phyloP scores from a whole-genome alignment of 495 filamentous ascomycete species.

The Penicillium parvum region DNA sequence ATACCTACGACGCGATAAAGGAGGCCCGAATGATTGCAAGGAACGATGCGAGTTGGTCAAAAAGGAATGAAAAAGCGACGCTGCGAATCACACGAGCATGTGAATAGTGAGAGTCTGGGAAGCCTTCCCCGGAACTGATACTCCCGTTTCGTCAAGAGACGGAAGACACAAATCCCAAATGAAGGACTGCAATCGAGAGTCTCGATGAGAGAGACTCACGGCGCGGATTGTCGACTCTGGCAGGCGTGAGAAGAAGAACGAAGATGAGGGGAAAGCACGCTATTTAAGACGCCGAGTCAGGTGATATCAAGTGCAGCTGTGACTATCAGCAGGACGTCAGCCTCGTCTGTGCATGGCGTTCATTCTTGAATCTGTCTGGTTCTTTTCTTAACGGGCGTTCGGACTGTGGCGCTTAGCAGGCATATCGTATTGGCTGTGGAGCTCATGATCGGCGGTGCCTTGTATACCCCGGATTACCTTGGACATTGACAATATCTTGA shows the following conservation, averaged over 20 bases:
- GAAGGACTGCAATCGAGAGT: slow-evolving; percentile 32
- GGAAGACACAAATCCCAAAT: slow-evolving; percentile 15
- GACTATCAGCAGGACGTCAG: slow-evolving; percentile 9
- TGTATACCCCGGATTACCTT: slow-evolving; percentile 12
- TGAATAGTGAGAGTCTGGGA: slow-evolving; percentile 30
- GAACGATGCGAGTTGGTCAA: slow-evolving; percentile 37
- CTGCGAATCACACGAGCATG: slow-evolving; percentile 35
- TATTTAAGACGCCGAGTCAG: slow-evolving; percentile 23
- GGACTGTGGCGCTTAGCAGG: slow-evolving; percentile 12
- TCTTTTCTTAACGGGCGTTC: slow-evolving; percentile 5
- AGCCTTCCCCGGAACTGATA: slow-evolving; percentile 29
- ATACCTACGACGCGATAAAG: slow-evolving; percentile 19
- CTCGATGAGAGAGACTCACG: slow-evolving; percentile 23
- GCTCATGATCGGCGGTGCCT: slow-evolving; percentile 13
- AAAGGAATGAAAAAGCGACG: slow-evolving; percentile 32
- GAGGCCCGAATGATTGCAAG: slow-evolving; percentile 24
- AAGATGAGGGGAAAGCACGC: slow-evolving; percentile 25
- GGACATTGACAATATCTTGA: too few relatives aligned
- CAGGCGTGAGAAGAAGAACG: slow-evolving; percentile 28
- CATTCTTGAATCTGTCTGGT: slow-evolving; percentile 7
- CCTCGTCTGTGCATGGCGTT: not conserved
- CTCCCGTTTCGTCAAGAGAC: slow-evolving; percentile 27
- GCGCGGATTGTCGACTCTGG: slow-evolving; percentile 38
- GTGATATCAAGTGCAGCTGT: slow-evolving; percentile 36
- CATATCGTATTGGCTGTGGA: slow-evolving; percentile 10